Evolutionary conservation across 2,329 filamentous ascomycete genomes (phyloP).

Genomic region (Hortaea werneckii): DNA sequence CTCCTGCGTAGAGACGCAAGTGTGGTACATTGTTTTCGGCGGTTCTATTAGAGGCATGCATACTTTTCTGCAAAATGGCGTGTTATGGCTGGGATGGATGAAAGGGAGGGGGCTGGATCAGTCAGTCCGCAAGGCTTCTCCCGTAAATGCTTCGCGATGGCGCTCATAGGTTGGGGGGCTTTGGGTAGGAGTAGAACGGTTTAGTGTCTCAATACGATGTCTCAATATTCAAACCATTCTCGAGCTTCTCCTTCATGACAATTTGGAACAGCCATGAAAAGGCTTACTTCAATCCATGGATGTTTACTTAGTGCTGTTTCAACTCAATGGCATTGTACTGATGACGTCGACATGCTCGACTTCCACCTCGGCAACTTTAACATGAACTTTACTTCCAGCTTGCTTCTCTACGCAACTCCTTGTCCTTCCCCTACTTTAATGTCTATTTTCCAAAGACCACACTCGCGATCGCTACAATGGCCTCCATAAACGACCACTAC

Average conservation of each 20-base stretch:
- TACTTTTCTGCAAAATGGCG: too few relatives aligned
- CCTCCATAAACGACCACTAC: conserved; percentile 25
- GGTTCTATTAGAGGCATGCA: not conserved
- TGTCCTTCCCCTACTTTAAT: not conserved
- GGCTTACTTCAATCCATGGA: too few relatives aligned
- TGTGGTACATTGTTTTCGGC: not conserved
- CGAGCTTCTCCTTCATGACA: too few relatives aligned
- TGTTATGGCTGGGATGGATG: not conserved
- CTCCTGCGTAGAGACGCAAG: not conserved
- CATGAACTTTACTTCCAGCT: not conserved
- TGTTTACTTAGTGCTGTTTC: too few relatives aligned
- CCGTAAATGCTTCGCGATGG: conserved; percentile 1
- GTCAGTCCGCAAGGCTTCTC: not conserved
- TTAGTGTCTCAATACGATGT: not conserved
- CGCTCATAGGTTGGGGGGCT: not conserved
- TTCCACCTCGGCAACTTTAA: not conserved
- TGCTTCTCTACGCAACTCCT: not conserved
- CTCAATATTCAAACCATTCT: too few relatives aligned
- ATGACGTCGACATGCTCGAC: too few relatives aligned
- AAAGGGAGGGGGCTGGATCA: not conserved
- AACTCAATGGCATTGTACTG: too few relatives aligned
- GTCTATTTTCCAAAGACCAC: too few relatives aligned
- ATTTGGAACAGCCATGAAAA: too few relatives aligned
- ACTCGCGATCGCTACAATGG: conserved; percentile 2
- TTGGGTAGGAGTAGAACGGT: conserved; percentile 3